Percentiles rank a stretch among this genome's conserved stretches.
These are phyloP conservation scores for Gossypium gossypioides DNA, from an alignment of 441 rosid genomes.

Conservation along the genomic window DNA sequence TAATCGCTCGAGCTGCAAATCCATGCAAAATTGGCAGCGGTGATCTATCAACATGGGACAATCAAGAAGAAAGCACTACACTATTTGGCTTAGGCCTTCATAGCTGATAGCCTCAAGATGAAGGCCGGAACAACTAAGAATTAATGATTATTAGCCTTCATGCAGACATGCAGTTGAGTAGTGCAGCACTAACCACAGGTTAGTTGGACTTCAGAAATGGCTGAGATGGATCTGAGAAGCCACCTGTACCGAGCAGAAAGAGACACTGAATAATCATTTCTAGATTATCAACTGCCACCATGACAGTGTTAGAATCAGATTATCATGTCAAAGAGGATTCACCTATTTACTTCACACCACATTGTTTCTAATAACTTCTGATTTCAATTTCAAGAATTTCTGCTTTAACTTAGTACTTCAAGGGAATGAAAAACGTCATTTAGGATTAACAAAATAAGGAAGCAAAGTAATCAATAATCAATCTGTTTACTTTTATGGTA, in stretches of 20 bases:
- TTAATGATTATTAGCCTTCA: background rate
- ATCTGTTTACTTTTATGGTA: no score
- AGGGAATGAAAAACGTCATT: no score
- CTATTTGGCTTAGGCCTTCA: background rate
- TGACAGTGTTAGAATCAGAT: no score
- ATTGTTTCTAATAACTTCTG: no score
- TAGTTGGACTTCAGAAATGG: conserved; percentile 35
- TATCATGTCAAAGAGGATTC: no score
- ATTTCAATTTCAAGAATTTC: no score
- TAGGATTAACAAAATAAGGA: no score
- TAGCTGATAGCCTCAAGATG: background rate
- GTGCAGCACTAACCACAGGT: background rate
- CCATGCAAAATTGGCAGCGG: conserved; percentile 82
- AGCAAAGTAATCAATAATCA: no score
- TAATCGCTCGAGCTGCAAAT: conserved; percentile 65
- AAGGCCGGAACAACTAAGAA: background rate
- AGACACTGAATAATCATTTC: no score
- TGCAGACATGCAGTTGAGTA: background rate
- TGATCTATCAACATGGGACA: conserved; percentile 36
- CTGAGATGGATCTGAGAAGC: conserved; percentile 63
- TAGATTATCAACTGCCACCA: no score
- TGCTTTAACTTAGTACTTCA: no score
- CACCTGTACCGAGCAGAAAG: conserved; percentile 75
- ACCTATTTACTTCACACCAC: no score
- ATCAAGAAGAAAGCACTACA: background rate